Conservation (phyloP, 306 rosid genomes). For the Herpetospermum pedunculosum region DNA sequence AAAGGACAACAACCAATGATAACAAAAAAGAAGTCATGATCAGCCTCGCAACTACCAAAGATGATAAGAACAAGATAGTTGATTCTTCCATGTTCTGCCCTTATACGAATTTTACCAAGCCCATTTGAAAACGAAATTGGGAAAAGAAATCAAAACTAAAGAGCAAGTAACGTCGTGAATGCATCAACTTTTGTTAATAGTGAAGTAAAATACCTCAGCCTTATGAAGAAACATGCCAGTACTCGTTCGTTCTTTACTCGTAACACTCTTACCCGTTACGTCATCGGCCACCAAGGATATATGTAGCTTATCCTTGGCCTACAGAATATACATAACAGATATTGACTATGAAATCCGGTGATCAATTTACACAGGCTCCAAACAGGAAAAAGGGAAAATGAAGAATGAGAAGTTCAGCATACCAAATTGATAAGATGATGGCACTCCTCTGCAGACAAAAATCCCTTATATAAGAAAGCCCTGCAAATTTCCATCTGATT, state of each 20-base stretch:
- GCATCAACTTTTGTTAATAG: background rate
- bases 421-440: conserved; percentile 66
- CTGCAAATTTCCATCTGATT: conserved; percentile 22
- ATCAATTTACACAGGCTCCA: background rate
- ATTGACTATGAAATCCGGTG: background rate
- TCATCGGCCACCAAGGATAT: conserved; percentile 87
- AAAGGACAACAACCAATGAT: background rate
- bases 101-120: background rate
- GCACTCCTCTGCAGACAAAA: conserved; percentile 63
- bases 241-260: conserved; percentile 84
- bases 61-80: background rate
- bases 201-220: conserved; percentile 42
- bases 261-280: conserved; percentile 65
- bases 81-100: background rate
- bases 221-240: conserved; percentile 80
- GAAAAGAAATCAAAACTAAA: background rate
- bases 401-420: background rate
- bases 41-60: background rate
- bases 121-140: background rate
- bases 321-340: background rate
- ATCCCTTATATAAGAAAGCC: conserved; percentile 68
- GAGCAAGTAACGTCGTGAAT: background rate
- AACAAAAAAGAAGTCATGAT: background rate
- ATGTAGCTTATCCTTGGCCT: conserved; percentile 82
- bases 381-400: background rate